Evolutionary conservation across 129 eudicot genomes (phyloP), one percentile per base, ranked within the genome.

Genomic region (Pseudognaphalium luteoalbum): DNA sequence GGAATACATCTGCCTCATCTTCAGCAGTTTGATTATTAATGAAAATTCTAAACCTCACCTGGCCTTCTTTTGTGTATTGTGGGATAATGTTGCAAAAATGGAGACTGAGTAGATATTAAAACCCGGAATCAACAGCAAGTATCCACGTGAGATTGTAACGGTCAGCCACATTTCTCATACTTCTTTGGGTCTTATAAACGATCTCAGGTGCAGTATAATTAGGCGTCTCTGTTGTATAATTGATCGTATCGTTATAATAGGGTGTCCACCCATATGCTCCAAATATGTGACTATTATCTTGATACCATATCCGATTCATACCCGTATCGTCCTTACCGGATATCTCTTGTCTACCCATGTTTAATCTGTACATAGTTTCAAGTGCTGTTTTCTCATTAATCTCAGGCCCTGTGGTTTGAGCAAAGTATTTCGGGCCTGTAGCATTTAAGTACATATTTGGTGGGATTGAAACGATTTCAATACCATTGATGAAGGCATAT

Each of bases 401-500:
- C 1, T 6, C 1, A 4, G 41, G 70, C 7, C 17, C 47, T 25
- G 79, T 14, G 15, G 10, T 30, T 11, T 12, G 66, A 10, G 52
- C 81, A 3, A 78, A 28, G 67, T 6, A 50, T 58, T 59, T 29
- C 1, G 61, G 33, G 0, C 28, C 21, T 17, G 6, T 4, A 52
- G 14, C 10, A 9, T 37, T 29, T 28, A 34, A 19, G 56, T 86
- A 83, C 9, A 76, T 61, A 2, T 74, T 19, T 4, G 47, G 65
- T 0, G 92, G 92, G 51, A 80, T 66, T 0, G 87, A 86, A 30
- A 84, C 81, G 28, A 86, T 47, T 68, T 88, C 94, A 35, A 86
- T 88, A 14, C 88, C 91, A n/a, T 86, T 86, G 7, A 84, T 68
- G 63, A 86, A 86, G 4, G 87, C 88, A 22, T 69, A 84, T 2